A percentile compares a stretch with the other conserved stretches of the same genome.
These are phyloP conservation scores for Barnettozyma sp. DNA, from an alignment of 805 yeast species.

Conservation along the genomic window DNA sequence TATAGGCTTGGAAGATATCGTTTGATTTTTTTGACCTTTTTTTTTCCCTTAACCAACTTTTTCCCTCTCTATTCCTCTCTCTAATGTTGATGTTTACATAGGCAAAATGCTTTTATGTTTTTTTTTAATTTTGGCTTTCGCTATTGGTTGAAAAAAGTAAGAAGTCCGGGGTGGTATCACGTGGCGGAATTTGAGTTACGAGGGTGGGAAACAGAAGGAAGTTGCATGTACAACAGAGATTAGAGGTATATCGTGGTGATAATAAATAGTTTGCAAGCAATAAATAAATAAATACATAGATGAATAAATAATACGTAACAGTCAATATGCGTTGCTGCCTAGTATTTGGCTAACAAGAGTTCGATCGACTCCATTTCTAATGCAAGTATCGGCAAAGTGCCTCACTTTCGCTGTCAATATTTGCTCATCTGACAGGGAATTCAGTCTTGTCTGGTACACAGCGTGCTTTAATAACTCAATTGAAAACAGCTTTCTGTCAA, in stretches of 20 bases:
- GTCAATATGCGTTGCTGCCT: not conserved
- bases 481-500: conserved; percentile 7
- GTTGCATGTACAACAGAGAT: no score
- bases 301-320: conserved; percentile 2
- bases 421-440: not conserved
- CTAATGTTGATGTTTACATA: no score
- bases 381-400: conserved; percentile 7
- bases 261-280: no score
- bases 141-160: conserved; percentile 7
- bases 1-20: conserved; percentile 8
- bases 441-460: conserved; percentile 2
- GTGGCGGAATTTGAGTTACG: not conserved
- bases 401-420: conserved; percentile 9
- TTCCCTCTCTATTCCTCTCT: no score
- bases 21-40: conserved; percentile 14
- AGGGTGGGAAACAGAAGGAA: conserved; percentile 3
- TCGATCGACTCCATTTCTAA: conserved; percentile 3
- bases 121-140: conserved; percentile 10
- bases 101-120: no score
- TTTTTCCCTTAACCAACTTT: no score
- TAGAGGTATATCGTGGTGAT: no score
- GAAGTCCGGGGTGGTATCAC: conserved; percentile 14
- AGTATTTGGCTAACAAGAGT: conserved; percentile 3
- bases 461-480: conserved; percentile 7
- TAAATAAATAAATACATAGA: conserved; percentile 2